Evolutionary conservation across 179 eudicot genomes (phyloP), one percentile per base, ranked within the genome.

Genomic region (Spinacia oleracea): DNA sequence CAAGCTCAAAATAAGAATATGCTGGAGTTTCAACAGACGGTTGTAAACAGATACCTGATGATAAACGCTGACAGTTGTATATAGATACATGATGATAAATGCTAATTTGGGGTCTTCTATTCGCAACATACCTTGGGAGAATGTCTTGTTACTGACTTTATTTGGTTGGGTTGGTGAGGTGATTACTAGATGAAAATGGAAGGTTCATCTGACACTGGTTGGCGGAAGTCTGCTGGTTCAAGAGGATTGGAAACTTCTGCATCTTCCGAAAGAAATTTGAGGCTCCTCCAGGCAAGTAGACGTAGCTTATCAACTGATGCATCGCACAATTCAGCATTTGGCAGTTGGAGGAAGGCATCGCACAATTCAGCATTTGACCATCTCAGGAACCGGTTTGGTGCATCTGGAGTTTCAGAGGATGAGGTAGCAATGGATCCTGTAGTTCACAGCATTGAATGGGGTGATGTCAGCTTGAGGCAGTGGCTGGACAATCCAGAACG

Each of bases 401-500:
- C 78, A 31, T 87, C 89, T 62, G 86, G 84, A 48, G 85, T 79
- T 59, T 75, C 83, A 32, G 87, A 82, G 66, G 89, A 76, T 81
- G 89, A 82, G 31, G 70, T 82, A 45, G 87, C 80, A 9, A 78
- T 82, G 80, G 85, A 84, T 76, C 86, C 96, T n/a, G 75, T 81
- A 77, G 66, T 79, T 81, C 89, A 81, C 43, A 78, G 82, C 12
- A 46, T 80, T 72, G 92, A 92, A 78, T 88, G 86, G 81, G 88
- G 81, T 60, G 97, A 93, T 84, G 86, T 90, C 38, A 96, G 97
- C 82, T 83, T 96, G 85, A 90, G 99, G 74, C 89, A 90, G 72
- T 96, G 99, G 99, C 78, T 96, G 77, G 96, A 96, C 80, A 84
- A 93, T 72, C 88, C 90, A 27, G 89, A 89, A 76, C 91, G 98